Conservation (phyloP, 345 rosid species). For the Arabidopsis arenosa region DNA sequence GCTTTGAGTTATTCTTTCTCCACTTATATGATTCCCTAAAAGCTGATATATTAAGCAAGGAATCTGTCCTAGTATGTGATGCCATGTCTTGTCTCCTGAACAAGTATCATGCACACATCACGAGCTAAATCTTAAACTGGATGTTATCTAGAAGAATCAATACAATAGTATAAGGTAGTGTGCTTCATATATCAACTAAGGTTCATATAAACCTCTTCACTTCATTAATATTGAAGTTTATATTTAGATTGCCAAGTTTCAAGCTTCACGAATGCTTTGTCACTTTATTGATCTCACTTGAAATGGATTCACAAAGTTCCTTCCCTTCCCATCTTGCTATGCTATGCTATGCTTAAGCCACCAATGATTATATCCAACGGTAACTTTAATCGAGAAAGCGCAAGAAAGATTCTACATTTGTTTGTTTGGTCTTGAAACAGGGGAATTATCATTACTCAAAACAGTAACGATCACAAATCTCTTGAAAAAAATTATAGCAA, state of each 20-base stretch:
- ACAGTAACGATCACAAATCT: constrained; percentile 37
- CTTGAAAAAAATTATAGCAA: constrained; percentile 20
- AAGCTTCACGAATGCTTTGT: background rate
- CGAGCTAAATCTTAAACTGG: constrained; percentile 16
- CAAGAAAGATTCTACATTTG: constrained; percentile 6
- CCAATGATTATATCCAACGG: background rate
- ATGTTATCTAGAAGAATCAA: constrained; percentile 25
- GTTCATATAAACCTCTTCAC: background rate
- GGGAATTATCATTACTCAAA: constrained; percentile 18
- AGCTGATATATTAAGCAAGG: constrained; percentile 39
- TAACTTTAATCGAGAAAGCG: constrained; percentile 22
- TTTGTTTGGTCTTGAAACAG: constrained; percentile 23
- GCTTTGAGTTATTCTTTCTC: constrained; percentile 43
- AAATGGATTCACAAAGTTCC: background rate
- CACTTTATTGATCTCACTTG: background rate
- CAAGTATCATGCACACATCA: constrained; percentile 15
- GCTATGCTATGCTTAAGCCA: background rate
- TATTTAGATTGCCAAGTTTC: background rate
- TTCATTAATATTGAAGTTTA: background rate
- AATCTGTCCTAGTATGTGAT: constrained; percentile 36
- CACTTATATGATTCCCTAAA: constrained; percentile 38
- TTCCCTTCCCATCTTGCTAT: background rate
- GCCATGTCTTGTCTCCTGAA: constrained; percentile 25
- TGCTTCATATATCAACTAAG: background rate
- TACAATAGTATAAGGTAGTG: background rate